A percentile compares a stretch with the other conserved stretches of the same genome.
Conservation (phyloP, 305 asterid genomes). For the Caryopteris hybrid region DNA sequence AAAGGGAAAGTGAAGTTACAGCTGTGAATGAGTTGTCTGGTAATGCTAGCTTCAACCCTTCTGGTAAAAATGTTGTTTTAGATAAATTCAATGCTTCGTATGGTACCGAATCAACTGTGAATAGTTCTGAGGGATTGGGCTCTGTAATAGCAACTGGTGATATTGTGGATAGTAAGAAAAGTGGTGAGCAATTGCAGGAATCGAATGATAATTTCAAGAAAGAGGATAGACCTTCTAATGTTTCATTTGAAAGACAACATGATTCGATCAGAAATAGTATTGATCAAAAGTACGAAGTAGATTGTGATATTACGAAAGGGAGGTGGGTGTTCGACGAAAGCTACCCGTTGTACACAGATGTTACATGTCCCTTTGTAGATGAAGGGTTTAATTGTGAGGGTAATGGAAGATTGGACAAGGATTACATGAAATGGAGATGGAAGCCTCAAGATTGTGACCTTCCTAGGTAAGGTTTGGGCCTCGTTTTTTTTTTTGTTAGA, state of each 20-base stretch:
- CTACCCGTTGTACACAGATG: slow-evolving; percentile 71
- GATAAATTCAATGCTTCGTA: slow-evolving; percentile 11
- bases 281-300: slow-evolving; percentile 19
- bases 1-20: slow-evolving; percentile 14
- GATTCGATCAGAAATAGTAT: slow-evolving; percentile 1
- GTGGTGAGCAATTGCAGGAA: slow-evolving; percentile 1
- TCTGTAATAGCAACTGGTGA: too few relatives aligned
- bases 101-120: slow-evolving; percentile 9
- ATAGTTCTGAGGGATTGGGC: neutral
- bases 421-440: slow-evolving; percentile 97
- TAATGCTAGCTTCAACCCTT: slow-evolving; percentile 22
- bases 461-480: slow-evolving; percentile 57
- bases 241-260: neutral
- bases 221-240: neutral
- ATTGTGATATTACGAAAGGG: slow-evolving; percentile 73
- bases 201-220: slow-evolving; percentile 6
- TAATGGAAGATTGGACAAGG: slow-evolving; percentile 73
- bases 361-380: slow-evolving; percentile 74
- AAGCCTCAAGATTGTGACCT: slow-evolving; percentile 75
- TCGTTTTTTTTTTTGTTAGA: neutral
- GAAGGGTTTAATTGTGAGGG: slow-evolving; percentile 84
- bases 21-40: slow-evolving; percentile 15
- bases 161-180: neutral
- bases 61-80: slow-evolving; percentile 12
- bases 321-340: slow-evolving; percentile 73